phyloP scores from a whole-genome alignment of 2,329 filamentous ascomycete genomes.

The Aspergillus ochraceoroseus region DNA sequence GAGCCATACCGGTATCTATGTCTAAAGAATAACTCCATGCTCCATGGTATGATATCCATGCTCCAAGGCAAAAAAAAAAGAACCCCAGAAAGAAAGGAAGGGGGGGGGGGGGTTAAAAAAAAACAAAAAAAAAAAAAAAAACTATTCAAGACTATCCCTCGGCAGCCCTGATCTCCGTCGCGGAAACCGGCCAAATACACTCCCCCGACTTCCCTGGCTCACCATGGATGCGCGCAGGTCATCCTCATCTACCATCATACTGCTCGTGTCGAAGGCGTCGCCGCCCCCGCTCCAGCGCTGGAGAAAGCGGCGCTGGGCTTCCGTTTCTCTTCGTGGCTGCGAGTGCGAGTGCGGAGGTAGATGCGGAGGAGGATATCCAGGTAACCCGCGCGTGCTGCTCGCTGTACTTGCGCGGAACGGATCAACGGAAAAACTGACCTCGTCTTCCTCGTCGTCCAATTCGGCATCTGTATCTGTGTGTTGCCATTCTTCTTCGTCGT shows the following conservation, averaged over 20 bases:
- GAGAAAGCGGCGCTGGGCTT: conserved; percentile 39
- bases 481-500: conserved; percentile 61
- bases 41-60: too few species aligned
- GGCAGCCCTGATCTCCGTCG: conserved; percentile 39
- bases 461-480: conserved; percentile 72
- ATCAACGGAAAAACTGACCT: conserved; percentile 26
- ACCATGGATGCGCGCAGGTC: conserved; percentile 34
- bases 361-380: conserved; percentile 18
- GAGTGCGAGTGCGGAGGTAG: background rate
- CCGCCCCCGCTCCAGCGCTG: conserved; percentile 39
- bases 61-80: background rate
- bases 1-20: too few species aligned
- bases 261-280: conserved; percentile 36
- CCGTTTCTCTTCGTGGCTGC: conserved; percentile 27
- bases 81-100: background rate
- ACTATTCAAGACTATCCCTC: conserved; percentile 51
- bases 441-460: conserved; percentile 44
- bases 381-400: conserved; percentile 29
- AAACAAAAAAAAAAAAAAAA: too few species aligned
- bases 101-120: background rate
- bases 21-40: too few species aligned
- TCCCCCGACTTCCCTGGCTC: conserved; percentile 31
- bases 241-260: conserved; percentile 34
- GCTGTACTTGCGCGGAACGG: conserved; percentile 34
- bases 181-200: conserved; percentile 39